phyloP scores from a whole-genome alignment of 495 filamentous ascomycete species.

The Baudoinia panamericana region DNA sequence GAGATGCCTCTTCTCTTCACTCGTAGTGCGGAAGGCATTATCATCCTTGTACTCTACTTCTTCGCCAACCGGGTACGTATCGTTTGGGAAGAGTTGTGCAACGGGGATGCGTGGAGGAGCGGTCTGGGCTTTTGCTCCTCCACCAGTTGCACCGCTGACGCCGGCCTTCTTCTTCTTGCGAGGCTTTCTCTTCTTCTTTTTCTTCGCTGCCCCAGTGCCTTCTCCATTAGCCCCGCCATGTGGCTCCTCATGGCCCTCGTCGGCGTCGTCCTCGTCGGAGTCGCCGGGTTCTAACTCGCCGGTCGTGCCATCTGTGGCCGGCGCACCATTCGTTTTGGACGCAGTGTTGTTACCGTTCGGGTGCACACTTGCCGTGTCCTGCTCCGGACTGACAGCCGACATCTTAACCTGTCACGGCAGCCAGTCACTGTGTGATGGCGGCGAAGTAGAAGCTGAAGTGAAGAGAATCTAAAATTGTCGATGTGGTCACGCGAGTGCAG shows the following conservation, averaged over 20 bases:
- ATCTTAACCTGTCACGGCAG: too few species aligned
- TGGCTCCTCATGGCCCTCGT: conserved; percentile 22
- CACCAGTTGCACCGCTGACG: conserved; percentile 9
- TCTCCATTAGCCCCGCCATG: conserved; percentile 16
- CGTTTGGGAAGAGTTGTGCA: conserved; percentile 37
- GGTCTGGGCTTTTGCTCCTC: conserved; percentile 34
- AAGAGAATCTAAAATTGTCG: too few species aligned
- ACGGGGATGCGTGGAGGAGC: conserved; percentile 43
- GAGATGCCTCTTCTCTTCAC: conserved; percentile 44
- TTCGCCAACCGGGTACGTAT: conserved; percentile 42
- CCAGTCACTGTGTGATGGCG: too few species aligned
- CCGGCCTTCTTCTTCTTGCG: conserved; percentile 22
- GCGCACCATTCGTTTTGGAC: conserved; percentile 10
- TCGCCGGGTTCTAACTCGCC: conserved; percentile 27
- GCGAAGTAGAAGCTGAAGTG: too few species aligned
- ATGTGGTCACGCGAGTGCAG: too few species aligned
- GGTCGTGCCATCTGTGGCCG: conserved; percentile 15
- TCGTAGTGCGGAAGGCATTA: conserved; percentile 45
- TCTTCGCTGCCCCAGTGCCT: conserved; percentile 37
- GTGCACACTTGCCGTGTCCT: conserved; percentile 10
- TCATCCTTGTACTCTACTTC: conserved; percentile 38
- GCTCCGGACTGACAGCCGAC: conserved; percentile 18
- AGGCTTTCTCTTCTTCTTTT: conserved; percentile 40
- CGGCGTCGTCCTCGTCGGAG: conserved; percentile 32
- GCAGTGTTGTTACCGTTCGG: conserved; percentile 6